Base-by-base conservation (phyloP, 768 basidiomycete species). In the Serendipita indica region DNA sequence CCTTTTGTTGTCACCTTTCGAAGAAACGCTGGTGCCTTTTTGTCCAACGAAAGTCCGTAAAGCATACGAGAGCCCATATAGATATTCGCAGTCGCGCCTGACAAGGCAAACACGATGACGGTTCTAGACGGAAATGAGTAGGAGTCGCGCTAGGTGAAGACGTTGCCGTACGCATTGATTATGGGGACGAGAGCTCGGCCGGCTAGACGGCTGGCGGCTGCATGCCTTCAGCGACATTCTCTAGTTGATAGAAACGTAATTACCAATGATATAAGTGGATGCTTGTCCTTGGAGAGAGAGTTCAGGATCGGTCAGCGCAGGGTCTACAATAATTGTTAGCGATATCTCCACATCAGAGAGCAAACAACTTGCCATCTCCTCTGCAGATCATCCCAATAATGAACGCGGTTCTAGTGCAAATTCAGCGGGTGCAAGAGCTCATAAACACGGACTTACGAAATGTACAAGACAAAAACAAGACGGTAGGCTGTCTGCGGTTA, bases 211-310 rank as follows among this genome's bases (percentile, higher is more conserved):
- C 30, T 16, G 4, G 49, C 49, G n/a, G 49, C 49, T 25, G 49
- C n/a, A 54, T 4, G 10, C 20, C 16, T 16, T 27, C 22, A 32
- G 30, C n/a, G 3, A 20, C 4, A 46, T 10, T 14, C n/a, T n/a
- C n/a, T n/a, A n/a, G n/a, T n/a, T n/a, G n/a, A n/a, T 1, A 12
- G 49, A 54, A 10, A n/a, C 7, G 20, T 22, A 54, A 18, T 16
- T n/a, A 54, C 49, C 49, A 25, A 54, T n/a, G 49, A 54, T 54
- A 27, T 22, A 54, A 7, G 49, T 18, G 7, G 49, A 54, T 54
- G 30, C 30, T 32, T 27, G 20, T 10, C 49, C 49, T n/a, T n/a
- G n/a, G 22, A n/a, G 49, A 6, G 49, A 54, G 10, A 54, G n/a
- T 4, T 22, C 30, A 16, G 20, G 49, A 27, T n/a, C 30, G 12